Evolutionary conservation across 192 early-diverging fungal species (phyloP).

Genomic region (Haplosporangium gracile): DNA sequence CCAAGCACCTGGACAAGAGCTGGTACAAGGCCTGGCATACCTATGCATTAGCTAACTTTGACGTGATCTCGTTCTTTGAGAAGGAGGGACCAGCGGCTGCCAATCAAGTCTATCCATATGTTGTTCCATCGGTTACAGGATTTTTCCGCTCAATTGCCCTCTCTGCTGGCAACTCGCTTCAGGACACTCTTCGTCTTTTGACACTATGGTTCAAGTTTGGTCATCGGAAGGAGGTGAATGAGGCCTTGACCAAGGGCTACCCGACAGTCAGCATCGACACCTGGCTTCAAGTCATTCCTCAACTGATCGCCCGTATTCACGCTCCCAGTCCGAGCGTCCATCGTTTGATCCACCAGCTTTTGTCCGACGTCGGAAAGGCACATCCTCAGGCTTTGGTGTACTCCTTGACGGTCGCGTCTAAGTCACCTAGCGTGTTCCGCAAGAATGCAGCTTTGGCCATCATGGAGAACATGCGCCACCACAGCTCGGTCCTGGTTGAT

Average conservation of each 20-base stretch:
- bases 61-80: slow-evolving; percentile 83
- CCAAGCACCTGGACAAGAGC: slow-evolving; percentile 86
- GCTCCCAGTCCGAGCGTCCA: slow-evolving; percentile 85
- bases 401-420: slow-evolving; percentile 95
- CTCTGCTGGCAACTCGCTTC: slow-evolving; percentile 86
- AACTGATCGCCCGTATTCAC: slow-evolving; percentile 96
- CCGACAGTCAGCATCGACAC: slow-evolving; percentile 87
- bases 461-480: slow-evolving; percentile 92
- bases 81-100: slow-evolving; percentile 37
- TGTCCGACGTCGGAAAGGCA: slow-evolving; percentile 90
- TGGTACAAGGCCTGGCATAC: slow-evolving; percentile 99
- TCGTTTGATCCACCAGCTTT: slow-evolving; percentile 85
- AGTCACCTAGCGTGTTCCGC: slow-evolving; percentile 83
- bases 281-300: slow-evolving; percentile 98
- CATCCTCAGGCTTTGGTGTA: slow-evolving; percentile 98
- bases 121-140: slow-evolving; percentile 92
- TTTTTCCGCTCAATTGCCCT: slow-evolving; percentile 95
- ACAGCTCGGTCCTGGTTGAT: slow-evolving; percentile 87
- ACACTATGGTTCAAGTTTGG: slow-evolving; percentile 98
- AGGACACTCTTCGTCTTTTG: slow-evolving; percentile 93
- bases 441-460: slow-evolving; percentile 87
- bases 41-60: slow-evolving; percentile 92
- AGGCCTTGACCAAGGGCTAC: slow-evolving; percentile 85
- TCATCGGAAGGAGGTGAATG: slow-evolving; percentile 85
- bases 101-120: slow-evolving; percentile 65